Percentiles rank a stretch among this genome's conserved stretches.
phyloP scores from a whole-genome alignment of 139 green algal species.

The Picochlorum sp. region DNA sequence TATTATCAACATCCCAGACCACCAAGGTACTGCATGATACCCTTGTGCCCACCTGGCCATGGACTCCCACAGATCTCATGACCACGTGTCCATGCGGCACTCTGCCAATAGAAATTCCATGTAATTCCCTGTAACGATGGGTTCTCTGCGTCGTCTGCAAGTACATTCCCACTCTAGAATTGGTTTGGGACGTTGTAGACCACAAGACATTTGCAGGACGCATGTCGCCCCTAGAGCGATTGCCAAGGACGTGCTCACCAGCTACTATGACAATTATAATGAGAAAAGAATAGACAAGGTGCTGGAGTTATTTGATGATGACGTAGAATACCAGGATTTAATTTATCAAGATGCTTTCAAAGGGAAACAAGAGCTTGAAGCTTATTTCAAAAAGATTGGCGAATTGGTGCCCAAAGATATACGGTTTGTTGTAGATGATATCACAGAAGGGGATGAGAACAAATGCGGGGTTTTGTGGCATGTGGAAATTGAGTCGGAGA shows the following conservation, averaged over 20 bases:
- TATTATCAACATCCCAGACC: constrained; percentile 3
- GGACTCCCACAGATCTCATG: background rate
- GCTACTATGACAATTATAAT: constrained; percentile 67
- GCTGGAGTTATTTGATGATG: constrained; percentile 44
- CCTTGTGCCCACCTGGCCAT: background rate
- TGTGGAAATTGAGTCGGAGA: constrained; percentile 43
- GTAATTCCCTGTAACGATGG: too few species aligned
- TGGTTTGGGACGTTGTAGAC: too few species aligned
- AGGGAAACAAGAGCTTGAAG: constrained; percentile 38
- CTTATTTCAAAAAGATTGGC: constrained; percentile 53
- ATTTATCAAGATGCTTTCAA: constrained; percentile 65
- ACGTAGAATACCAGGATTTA: constrained; percentile 48
- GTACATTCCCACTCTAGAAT: too few species aligned
- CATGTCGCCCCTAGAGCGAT: constrained; percentile 2
- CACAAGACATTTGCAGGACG: too few species aligned
- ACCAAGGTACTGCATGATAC: background rate
- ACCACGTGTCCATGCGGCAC: too few species aligned
- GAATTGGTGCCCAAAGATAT: constrained; percentile 49
- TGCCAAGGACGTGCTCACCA: constrained; percentile 31
- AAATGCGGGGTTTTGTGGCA: constrained; percentile 68
- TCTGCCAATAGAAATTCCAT: too few species aligned
- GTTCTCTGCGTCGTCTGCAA: too few species aligned
- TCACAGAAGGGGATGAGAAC: constrained; percentile 38
- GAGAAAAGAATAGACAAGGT: constrained; percentile 47
- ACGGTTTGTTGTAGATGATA: constrained; percentile 67